Evolutionary conservation across 306 rosid species (phyloP).

Genomic region (Benincasa hispida): DNA sequence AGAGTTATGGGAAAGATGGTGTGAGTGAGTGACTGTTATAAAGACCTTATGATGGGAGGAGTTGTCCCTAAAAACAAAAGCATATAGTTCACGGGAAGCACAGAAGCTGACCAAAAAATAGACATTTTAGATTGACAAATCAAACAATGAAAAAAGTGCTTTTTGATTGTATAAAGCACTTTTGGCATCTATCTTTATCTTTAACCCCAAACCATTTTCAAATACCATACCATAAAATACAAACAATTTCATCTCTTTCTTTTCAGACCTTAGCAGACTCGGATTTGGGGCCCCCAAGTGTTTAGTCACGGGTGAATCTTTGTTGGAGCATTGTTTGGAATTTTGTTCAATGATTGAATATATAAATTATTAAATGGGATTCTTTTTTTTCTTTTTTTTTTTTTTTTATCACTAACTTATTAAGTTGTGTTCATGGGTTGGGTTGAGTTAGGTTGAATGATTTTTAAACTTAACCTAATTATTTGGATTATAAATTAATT

Average conservation of each 20-base stretch:
- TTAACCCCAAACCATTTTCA: neutral
- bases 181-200: neutral
- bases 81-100: conserved; percentile 6
- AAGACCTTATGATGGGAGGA: neutral
- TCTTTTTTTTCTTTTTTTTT: neutral
- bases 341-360: neutral
- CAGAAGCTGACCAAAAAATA: neutral
- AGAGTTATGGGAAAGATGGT: neutral
- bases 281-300: neutral
- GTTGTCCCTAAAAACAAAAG: neutral
- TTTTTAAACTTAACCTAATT: too few relatives aligned
- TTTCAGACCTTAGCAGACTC: neutral
- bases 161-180: neutral
- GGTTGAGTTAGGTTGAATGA: too few relatives aligned
- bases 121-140: neutral
- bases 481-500: too few relatives aligned
- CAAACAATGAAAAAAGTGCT: neutral
- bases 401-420: neutral
- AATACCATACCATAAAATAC: neutral
- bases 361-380: neutral
- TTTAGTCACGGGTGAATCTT: conserved; percentile 3
- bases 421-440: too few relatives aligned
- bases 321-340: neutral
- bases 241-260: neutral
- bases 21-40: neutral